Evolutionary conservation across 164 flowering plant genomes (phyloP).

Genomic region (Sextonia rubra): DNA sequence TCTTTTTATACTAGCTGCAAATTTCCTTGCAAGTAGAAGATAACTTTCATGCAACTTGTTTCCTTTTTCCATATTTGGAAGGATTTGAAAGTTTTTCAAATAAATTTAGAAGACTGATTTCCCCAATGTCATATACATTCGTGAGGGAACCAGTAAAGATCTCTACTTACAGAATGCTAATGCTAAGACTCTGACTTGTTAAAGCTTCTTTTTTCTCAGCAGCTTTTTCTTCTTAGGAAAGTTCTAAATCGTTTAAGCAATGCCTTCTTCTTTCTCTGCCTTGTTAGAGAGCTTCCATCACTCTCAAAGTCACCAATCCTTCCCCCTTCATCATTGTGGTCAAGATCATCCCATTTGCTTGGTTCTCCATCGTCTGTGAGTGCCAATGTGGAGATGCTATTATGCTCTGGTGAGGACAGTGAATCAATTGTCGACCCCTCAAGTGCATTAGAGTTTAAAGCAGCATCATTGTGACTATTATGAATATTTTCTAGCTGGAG

Average conservation of each 20-base stretch:
- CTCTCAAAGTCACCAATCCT: conserved; percentile 36
- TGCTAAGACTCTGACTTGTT: too few relatives aligned
- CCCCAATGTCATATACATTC: neutral
- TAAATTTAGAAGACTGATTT: neutral
- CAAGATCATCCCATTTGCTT: conserved; percentile 35
- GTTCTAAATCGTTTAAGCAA: conserved; percentile 59
- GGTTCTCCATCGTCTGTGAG: conserved; percentile 34
- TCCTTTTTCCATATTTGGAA: neutral
- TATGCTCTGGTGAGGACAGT: conserved; percentile 21
- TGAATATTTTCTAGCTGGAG: conserved; percentile 32
- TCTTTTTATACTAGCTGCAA: neutral
- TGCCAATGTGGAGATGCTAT: conserved; percentile 17
- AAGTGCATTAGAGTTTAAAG: conserved; percentile 36
- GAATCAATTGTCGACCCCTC: conserved; percentile 58
- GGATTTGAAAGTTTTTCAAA: neutral
- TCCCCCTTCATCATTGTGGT: conserved; percentile 27
- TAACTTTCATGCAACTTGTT: neutral
- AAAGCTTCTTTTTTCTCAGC: neutral
- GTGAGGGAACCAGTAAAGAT: neutral
- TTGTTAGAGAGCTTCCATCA: conserved; percentile 22
- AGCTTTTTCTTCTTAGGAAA: conserved; percentile 39
- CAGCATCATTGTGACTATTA: conserved; percentile 13
- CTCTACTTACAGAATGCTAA: neutral
- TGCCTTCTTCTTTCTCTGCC: conserved; percentile 47
- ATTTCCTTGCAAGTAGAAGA: neutral